Evolutionary conservation across 2,329 filamentous ascomycete species (phyloP), one percentile per base, ranked within the genome.

Genomic region (Trichoderma atroviride): DNA sequence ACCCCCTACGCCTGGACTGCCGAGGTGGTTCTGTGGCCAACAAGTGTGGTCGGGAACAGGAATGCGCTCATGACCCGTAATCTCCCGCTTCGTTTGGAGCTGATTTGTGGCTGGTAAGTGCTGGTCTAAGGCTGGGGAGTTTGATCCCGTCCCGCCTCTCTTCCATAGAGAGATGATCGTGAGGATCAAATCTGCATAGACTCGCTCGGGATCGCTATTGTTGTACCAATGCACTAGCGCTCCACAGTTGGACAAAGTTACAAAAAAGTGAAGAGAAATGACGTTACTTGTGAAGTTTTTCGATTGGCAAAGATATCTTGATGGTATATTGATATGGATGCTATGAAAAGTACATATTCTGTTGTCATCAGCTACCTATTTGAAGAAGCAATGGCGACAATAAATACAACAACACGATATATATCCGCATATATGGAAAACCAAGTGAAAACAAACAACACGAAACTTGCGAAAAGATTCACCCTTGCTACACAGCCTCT

Each of bases 401-500:
- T 29, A 16, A 31, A 56, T 13, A 57, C 37, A 6, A 57, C 43
- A 29, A 14, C 29, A 29, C 29, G 16, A 40, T 56, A 29, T 43
- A 29, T 50, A 56, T 57, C n/a, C 16, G 37, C 53, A 35, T 37
- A 40, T 31, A 24, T 24, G 22, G 19, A 57, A 31, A 57, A 47
- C 11, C 10, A 37, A 37, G 50, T 19, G 9, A 37, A 14, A 33
- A 33, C 9, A 9, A 33, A 27, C n/a, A 29, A 37, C 31, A 62
- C 27, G 24, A 40, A 40, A 55, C 33, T 64, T 64, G 89, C 0
- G 89, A 92, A 71, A 89, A 93, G 0, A 91, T 31, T 96, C 73
- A 83, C 96, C 0, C 87, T 92, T 29, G 9, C 19, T 10, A 16
- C 24, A 16, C 27, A 55, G 5, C 29, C 27, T 16, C 22, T 10